phyloP scores from a whole-genome alignment of 495 filamentous ascomycete species.

The Xylaria castorea region DNA sequence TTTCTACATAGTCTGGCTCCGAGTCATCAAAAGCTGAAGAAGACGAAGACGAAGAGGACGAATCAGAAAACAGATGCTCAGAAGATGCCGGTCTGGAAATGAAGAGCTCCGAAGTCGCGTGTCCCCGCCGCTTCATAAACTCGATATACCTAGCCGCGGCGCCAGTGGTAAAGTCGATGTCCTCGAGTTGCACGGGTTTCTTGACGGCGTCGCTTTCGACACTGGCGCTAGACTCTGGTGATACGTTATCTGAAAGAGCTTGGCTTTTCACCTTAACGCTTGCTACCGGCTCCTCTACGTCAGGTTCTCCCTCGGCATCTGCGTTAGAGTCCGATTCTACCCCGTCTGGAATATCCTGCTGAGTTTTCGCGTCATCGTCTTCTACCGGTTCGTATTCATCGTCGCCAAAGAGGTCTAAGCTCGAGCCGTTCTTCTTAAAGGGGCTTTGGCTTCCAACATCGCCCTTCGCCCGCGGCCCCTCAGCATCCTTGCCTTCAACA shows the following conservation, averaged over 20 bases:
- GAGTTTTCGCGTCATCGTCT: not conserved
- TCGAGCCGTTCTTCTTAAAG: not conserved
- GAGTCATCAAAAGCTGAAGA: not conserved
- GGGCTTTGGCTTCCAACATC: not conserved
- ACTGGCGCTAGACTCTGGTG: not conserved
- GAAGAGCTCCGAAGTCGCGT: not conserved
- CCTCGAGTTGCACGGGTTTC: not conserved
- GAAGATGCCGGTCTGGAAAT: not conserved
- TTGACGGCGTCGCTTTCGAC: not conserved
- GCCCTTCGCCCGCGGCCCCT: not conserved
- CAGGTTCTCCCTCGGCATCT: not conserved
- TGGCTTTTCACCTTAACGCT: not conserved
- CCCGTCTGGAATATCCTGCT: not conserved
- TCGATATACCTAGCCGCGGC: conserved; percentile 7
- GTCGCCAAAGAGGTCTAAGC: not conserved
- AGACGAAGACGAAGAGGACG: not conserved
- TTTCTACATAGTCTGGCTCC: not conserved
- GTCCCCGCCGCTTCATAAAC: conserved; percentile 11
- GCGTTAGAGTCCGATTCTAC: not conserved
- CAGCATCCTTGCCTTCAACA: not conserved
- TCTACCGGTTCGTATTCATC: not conserved
- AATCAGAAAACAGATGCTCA: not conserved
- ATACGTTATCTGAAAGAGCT: not conserved
- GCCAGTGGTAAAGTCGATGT: conserved; percentile 5
- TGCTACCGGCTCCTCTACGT: not conserved